Conservation (phyloP, 768 basidiomycete species). For the Hygrophorus russula region DNA sequence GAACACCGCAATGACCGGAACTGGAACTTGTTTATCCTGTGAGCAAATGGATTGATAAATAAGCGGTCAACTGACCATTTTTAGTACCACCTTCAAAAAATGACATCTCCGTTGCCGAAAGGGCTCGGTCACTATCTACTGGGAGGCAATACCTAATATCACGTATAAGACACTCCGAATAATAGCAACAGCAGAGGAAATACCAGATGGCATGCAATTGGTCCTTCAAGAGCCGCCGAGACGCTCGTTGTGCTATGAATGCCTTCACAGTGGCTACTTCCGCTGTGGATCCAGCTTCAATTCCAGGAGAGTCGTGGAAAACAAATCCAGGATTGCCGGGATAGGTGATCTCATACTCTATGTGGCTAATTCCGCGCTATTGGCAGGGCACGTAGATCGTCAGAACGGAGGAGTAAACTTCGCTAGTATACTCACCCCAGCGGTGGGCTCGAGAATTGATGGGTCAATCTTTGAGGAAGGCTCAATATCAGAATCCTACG, state of each 20-base stretch:
- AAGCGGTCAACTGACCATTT: slow-evolving; percentile 12
- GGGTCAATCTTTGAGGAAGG: no score
- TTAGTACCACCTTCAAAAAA: slow-evolving; percentile 18
- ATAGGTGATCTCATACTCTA: slow-evolving; percentile 19
- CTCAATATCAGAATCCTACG: no score
- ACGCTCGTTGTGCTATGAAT: slow-evolving; percentile 20
- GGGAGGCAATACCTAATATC: slow-evolving; percentile 27
- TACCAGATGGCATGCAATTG: slow-evolving; percentile 30
- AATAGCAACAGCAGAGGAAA: neutral
- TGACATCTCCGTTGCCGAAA: slow-evolving; percentile 16
- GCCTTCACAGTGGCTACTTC: slow-evolving; percentile 18
- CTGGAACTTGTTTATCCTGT: slow-evolving; percentile 13
- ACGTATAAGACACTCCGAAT: neutral
- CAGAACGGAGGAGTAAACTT: no score
- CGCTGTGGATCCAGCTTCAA: slow-evolving; percentile 21
- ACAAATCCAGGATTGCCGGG: slow-evolving; percentile 21
- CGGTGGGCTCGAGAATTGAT: no score
- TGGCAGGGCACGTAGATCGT: neutral
- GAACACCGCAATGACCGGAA: slow-evolving; percentile 27
- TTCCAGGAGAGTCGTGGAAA: slow-evolving; percentile 31
- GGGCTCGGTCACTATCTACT: slow-evolving; percentile 15
- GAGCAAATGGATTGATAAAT: neutral
- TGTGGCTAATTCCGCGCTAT: slow-evolving; percentile 24
- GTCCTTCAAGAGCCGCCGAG: slow-evolving; percentile 9
- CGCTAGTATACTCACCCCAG: no score